A percentile compares a stretch with the other conserved stretches of the same genome.
phyloP scores from a whole-genome alignment of 352 stramenopile species.

The Phytophthora citrophthora region DNA sequence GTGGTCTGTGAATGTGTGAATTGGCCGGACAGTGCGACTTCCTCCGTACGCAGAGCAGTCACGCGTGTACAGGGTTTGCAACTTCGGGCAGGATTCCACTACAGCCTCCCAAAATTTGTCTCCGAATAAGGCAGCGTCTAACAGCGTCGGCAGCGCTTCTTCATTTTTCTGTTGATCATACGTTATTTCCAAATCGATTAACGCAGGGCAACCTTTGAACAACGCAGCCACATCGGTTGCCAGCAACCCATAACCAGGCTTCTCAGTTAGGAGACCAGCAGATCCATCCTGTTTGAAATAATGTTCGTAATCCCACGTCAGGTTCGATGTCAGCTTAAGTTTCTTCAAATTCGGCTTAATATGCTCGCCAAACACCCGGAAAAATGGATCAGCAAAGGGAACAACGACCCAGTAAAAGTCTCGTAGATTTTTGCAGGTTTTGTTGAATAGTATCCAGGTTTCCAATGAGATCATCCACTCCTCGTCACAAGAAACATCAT shows the following conservation, averaged over 20 bases:
- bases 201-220: conserved; percentile 42
- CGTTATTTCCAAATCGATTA: conserved; percentile 43
- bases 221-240: conserved; percentile 36
- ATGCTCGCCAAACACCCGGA: conserved; percentile 45
- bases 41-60: conserved; percentile 35
- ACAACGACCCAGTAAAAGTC: conserved; percentile 50
- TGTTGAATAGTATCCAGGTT: conserved; percentile 45
- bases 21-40: conserved; percentile 33
- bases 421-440: conserved; percentile 39
- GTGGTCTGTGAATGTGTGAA: conserved; percentile 42
- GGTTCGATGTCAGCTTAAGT: conserved; percentile 42
- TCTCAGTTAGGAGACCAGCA: not conserved
- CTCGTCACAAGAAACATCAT: conserved; percentile 35
- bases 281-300: conserved; percentile 37
- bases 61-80: conserved; percentile 36
- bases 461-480: conserved; percentile 44
- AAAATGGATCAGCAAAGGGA: conserved; percentile 50
- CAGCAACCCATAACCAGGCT: conserved; percentile 26
- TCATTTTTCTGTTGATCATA: conserved; percentile 47
- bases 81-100: conserved; percentile 29
- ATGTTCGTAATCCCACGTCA: conserved; percentile 44
- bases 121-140: conserved; percentile 44
- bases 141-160: conserved; percentile 3
- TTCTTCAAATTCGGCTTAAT: conserved; percentile 43
- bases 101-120: conserved; percentile 44